phyloP scores from a whole-genome alignment of 2,329 filamentous ascomycete genomes.

The Pseudocercospora fuligena region DNA sequence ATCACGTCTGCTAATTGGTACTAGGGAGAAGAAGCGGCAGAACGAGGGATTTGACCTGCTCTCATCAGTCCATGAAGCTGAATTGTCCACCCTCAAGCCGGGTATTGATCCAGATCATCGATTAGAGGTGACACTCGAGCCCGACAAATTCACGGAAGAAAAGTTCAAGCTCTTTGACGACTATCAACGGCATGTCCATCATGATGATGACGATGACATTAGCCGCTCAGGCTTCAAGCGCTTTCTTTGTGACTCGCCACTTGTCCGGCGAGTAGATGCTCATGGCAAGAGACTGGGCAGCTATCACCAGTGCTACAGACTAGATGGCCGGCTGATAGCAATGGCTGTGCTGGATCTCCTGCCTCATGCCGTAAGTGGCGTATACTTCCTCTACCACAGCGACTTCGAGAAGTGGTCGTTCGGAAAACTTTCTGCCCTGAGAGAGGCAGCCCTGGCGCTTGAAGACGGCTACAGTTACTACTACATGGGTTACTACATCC shows the following conservation, averaged over 20 bases:
- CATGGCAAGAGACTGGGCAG: constrained; percentile 68
- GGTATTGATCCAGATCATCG: constrained; percentile 63
- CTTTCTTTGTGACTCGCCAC: constrained; percentile 75
- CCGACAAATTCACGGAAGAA: constrained; percentile 72
- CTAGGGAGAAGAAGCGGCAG: constrained; percentile 62
- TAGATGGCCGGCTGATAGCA: constrained; percentile 76
- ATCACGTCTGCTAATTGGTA: neutral
- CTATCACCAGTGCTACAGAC: constrained; percentile 73
- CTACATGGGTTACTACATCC: constrained; percentile 74
- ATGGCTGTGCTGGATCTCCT: constrained; percentile 78
- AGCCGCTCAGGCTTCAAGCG: constrained; percentile 66
- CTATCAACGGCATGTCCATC: constrained; percentile 75
- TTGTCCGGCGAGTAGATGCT: constrained; percentile 54
- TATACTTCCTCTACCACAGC: constrained; percentile 82
- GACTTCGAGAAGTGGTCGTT: constrained; percentile 72
- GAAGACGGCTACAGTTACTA: constrained; percentile 76
- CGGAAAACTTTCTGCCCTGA: constrained; percentile 75
- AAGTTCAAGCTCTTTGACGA: constrained; percentile 75
- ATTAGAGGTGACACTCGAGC: constrained; percentile 72
- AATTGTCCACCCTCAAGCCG: constrained; percentile 58
- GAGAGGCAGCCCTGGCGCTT: constrained; percentile 71
- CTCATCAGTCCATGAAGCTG: constrained; percentile 71
- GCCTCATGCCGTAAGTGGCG: constrained; percentile 76
- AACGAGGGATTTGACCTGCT: constrained; percentile 70
- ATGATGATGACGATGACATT: constrained; percentile 66